Percentiles rank a stretch among this genome's conserved stretches.
Conservation (phyloP, 306 rosid species). For the Pyrus pyrifolia region DNA sequence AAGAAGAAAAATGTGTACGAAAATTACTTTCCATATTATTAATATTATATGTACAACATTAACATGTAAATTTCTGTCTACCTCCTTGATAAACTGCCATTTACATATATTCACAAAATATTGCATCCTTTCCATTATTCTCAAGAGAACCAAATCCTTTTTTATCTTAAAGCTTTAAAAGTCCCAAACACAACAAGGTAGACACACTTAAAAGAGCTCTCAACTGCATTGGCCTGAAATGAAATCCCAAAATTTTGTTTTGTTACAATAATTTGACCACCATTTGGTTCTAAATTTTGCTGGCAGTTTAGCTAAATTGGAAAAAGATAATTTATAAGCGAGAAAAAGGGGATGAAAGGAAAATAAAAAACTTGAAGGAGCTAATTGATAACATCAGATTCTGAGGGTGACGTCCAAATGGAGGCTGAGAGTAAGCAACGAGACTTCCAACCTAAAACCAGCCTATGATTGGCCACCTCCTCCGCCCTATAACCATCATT, state of each 20-base stretch:
- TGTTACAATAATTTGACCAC: neutral
- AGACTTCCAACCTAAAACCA: constrained; percentile 74
- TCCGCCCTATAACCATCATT: constrained; percentile 75
- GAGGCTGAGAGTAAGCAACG: constrained; percentile 70
- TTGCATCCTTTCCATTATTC: neutral
- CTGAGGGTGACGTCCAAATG: constrained; percentile 42
- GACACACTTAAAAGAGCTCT: neutral
- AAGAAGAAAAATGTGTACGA: neutral
- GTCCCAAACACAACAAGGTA: neutral
- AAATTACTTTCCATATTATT: too few species aligned
- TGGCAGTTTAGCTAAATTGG: neutral
- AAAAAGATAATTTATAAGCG: neutral
- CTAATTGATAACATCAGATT: constrained; percentile 10
- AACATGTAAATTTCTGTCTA: neutral
- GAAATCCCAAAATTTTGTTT: neutral
- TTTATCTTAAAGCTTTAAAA: neutral
- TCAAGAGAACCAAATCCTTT: neutral
- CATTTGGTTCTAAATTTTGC: neutral
- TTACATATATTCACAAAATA: neutral
- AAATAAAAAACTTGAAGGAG: neutral
- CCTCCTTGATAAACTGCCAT: neutral
- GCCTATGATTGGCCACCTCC: constrained; percentile 38
- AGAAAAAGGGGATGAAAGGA: neutral
- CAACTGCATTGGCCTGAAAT: neutral
- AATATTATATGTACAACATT: neutral